Conservation (phyloP, 306 rosid genomes). For the Heteromeles arbutifolia region DNA sequence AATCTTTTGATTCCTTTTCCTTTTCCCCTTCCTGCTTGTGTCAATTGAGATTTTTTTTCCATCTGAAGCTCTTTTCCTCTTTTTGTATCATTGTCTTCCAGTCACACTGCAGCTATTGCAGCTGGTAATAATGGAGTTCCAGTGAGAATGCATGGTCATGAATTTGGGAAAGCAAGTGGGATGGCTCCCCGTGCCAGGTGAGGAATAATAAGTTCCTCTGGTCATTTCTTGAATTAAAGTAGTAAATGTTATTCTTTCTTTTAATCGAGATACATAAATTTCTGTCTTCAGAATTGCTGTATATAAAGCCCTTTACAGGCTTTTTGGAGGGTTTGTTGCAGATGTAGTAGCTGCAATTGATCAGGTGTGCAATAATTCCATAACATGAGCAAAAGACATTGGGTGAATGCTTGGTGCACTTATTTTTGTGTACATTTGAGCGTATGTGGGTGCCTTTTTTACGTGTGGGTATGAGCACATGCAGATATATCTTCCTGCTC, state of each 20-base stretch:
- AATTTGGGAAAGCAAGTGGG: constrained; percentile 97
- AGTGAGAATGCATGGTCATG: constrained; percentile 90
- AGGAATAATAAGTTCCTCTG: constrained; percentile 23
- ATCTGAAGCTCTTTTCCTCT: constrained; percentile 7
- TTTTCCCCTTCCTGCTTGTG: not conserved
- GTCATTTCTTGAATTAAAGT: constrained; percentile 17
- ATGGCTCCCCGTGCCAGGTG: constrained; percentile 99
- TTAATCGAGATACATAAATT: constrained; percentile 15
- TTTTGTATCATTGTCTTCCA: constrained; percentile 29
- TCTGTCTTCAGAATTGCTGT: constrained; percentile 83
- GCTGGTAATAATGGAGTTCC: constrained; percentile 99
- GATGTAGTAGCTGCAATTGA: constrained; percentile 99
- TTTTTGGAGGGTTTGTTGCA: constrained; percentile 92
- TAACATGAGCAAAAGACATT: not conserved
- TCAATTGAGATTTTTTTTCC: not conserved
- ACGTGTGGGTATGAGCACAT: not conserved
- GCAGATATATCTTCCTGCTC: not conserved
- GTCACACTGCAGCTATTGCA: constrained; percentile 98
- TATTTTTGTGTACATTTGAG: not conserved
- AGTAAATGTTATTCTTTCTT: constrained; percentile 17
- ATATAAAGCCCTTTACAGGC: constrained; percentile 92
- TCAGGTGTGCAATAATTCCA: constrained; percentile 54
- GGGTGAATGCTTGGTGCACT: constrained; percentile 6
- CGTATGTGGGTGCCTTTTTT: not conserved
- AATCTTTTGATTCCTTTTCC: not conserved